A percentile compares a stretch with the other conserved stretches of the same genome.
phyloP scores from a whole-genome alignment of 805 yeast species.

The Pichia thaimueangensis region DNA sequence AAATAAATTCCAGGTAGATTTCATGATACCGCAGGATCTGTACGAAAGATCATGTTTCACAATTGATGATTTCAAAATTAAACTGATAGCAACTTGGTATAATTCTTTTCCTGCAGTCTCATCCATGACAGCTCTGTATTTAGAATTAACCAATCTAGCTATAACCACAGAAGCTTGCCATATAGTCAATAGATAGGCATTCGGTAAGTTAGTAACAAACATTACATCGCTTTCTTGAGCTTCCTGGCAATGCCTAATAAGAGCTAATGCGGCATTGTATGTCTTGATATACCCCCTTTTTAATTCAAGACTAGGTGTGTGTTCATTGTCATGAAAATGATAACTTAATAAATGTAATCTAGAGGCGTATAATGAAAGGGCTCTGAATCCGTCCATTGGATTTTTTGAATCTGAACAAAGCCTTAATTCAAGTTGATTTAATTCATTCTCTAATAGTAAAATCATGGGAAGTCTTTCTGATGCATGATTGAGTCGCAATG shows the following conservation, averaged over 20 bases:
- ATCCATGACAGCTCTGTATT: conserved; percentile 61
- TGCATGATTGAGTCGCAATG: conserved; percentile 57
- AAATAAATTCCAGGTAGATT: conserved; percentile 87
- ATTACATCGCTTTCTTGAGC: conserved; percentile 53
- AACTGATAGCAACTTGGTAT: conserved; percentile 57
- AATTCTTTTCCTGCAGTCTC: conserved; percentile 62
- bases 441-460: conserved; percentile 60
- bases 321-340: conserved; percentile 62
- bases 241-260: conserved; percentile 59
- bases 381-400: conserved; percentile 59
- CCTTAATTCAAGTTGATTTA: conserved; percentile 69
- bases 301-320: conserved; percentile 49
- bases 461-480: conserved; percentile 71
- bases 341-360: conserved; percentile 80
- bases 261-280: conserved; percentile 71
- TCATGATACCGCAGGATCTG: conserved; percentile 89
- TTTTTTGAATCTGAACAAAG: conserved; percentile 33
- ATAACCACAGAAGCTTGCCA: conserved; percentile 93
- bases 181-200: conserved; percentile 68
- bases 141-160: conserved; percentile 71
- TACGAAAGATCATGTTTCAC: conserved; percentile 89
- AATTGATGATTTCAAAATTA: conserved; percentile 75
- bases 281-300: conserved; percentile 69
- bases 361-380: conserved; percentile 62
- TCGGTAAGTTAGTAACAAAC: conserved; percentile 75